Evolutionary conservation across 2,329 filamentous ascomycete species (phyloP).

Genomic region (Nigrospora oryzae): DNA sequence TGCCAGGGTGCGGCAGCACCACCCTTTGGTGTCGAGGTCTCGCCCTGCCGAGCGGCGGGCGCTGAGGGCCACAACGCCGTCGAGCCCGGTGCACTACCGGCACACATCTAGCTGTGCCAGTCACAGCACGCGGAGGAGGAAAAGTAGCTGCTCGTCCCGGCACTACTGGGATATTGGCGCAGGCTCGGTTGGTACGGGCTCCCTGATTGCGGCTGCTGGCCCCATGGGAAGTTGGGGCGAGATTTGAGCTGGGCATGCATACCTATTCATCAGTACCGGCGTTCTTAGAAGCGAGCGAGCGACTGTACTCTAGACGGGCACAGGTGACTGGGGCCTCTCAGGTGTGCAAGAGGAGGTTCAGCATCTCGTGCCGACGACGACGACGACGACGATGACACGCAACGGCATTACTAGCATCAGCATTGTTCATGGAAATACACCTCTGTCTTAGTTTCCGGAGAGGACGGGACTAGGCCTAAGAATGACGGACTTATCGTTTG

Average conservation of each 20-base stretch:
- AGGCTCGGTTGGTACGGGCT: conserved; percentile 69
- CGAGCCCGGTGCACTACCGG: conserved; percentile 37
- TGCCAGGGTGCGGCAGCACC: conserved; percentile 79
- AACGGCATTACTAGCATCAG: no score
- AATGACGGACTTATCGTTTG: no score
- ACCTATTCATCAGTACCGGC: no score
- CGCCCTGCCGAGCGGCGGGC: conserved; percentile 44
- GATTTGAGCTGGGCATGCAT: conserved; percentile 33
- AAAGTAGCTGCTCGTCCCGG: conserved; percentile 60
- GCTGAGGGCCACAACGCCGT: conserved; percentile 45
- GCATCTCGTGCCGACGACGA: no score
- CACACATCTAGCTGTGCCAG: conserved; percentile 69
- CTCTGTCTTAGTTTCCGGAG: no score
- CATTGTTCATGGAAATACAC: no score
- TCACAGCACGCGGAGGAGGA: conserved; percentile 69
- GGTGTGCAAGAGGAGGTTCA: no score
- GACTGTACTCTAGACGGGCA: no score
- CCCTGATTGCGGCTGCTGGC: conserved; percentile 56
- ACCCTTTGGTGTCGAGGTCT: conserved; percentile 68
- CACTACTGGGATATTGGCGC: conserved; percentile 87
- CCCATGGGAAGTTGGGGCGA: conserved; percentile 75
- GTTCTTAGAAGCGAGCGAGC: no score
- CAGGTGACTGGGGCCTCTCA: no score
- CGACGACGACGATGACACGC: no score
- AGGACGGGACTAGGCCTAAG: no score